Evolutionary conservation across 2,329 filamentous ascomycete genomes (phyloP), one percentile per base, ranked within the genome.

Genomic region (Pseudogymnoascus sp.): DNA sequence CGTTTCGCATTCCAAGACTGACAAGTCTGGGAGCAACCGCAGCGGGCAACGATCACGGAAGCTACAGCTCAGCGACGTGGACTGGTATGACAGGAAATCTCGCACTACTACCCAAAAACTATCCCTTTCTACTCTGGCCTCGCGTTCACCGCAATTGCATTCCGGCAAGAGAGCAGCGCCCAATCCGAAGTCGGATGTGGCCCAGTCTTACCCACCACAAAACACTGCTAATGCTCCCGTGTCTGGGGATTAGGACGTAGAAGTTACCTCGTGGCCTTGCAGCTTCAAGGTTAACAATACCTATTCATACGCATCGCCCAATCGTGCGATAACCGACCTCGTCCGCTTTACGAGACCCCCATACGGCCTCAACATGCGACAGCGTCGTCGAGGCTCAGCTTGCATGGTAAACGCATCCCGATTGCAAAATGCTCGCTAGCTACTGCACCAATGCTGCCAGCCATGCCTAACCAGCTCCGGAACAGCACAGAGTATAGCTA

Each of bases 61-160:
- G 76, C 80, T 99, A 64, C 93, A 97, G 74, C 83, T 97, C 64
- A 96, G 91, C 75, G 94, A 99, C 76, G 90, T 99, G 74, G 93
- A 99, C 75, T 99, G 94, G 94, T 97, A 93, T 79, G 79, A 67
- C 64, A 61, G 59, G 21, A 61, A 21, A 62, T 62, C 61, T 62
- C 42, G 33, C 52, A 33, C 31, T 61, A 58, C 58, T 59, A 29
- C 58, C 48, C 48, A 55, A 55, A 33, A 55, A 33, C 9, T 15
- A n/a, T n/a, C 48, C 27, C 29, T 33, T 55, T 18, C 48, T 55
- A 33, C 48, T 13, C 48, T 33, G 48, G 48, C 48, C 27, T 18
- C n/a, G 48, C 27, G n/a, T 55, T 18, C 29, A 33, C 7, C 9
- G 2, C 27, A 55, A 33, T 55, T 55, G 8, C 48, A 18, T 18